Base-by-base conservation (phyloP, 164 flowering plant genomes). In the Berberis thunbergii region DNA sequence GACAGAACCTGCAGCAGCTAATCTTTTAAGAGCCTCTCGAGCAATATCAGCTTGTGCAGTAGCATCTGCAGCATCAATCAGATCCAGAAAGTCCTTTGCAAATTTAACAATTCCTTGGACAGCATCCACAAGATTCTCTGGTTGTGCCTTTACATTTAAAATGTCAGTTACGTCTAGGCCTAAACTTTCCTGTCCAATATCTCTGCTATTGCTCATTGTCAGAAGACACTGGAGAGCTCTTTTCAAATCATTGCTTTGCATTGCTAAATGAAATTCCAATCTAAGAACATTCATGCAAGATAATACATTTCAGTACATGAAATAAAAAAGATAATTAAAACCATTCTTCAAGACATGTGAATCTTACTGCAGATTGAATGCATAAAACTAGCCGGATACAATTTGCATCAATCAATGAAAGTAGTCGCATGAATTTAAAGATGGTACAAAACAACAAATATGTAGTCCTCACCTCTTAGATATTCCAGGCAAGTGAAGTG, bases 31-130 rank as follows among this genome's bases (percentile, higher is more conserved):
- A 72, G 97, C 99, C 75, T 89, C 99, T 2, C 96, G 91, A 70
- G 99, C 97, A 77, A 94, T 86, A 62, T 94, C 97, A 73, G 79
- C 79, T 75, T 91, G 97, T 61, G 78, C 98, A 72, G 98, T 94
- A 42, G 98, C 98, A 86, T 94, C 98, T 54, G 98, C 98, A 62
- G 98, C 97, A 83, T 94, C 98, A 70, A 91, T 87, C 63, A 94
- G 89, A 77, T 89, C 96, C 79, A 91, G 65, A 77, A 91, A 91
- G 67, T 89, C 96, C 73, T 84, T 87, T 0, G 87, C 95, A 68
- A 80, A 94, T 75, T 94, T 94, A 26, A 83, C 96, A 44, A 94
- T 83, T 72, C 99, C 99, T 77, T 94, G 86, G 59, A 94, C 91
- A 70, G 95, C 93, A 71, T 94, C 99, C 57, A 80, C 80, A 26